Base-by-base conservation (phyloP, 2,329 filamentous ascomycete species). In the Colletotrichum plurivorum region DNA sequence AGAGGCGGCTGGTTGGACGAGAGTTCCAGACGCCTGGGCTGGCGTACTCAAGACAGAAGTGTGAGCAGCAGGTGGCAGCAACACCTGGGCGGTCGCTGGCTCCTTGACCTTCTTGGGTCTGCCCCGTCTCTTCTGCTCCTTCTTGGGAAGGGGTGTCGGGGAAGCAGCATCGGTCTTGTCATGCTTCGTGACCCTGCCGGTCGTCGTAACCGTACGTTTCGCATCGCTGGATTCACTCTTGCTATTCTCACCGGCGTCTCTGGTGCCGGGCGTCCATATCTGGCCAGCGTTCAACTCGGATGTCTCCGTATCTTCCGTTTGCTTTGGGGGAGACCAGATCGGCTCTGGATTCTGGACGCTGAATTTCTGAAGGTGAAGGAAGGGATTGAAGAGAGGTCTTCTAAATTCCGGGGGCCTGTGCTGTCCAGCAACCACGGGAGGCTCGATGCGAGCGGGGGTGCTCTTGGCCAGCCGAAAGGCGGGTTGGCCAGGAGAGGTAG, bases 161-260 rank as follows among this genome's bases (percentile, higher is more conserved):
- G 46, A 57, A 12, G 49, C 57, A 46, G 68, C 57, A 15, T 70
- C 57, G 1, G 41, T 43, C 27, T 70, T 43, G 20, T 53, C 31
- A 10, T 63, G 56, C 13, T 57, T 56, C 16, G 48, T 46, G 20
- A 63, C 52, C 18, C 63, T 70, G 16, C 64, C 67, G 36, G 54
- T 68, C 9, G 52, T 54, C 53, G 54, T 53, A 31, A 41, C 55
- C 5, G 58, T 18, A 36, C 31, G 43, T 20, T 55, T 65, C 16
- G 49, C 27, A 36, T 43, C 51, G 5, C 31, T 20, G 9, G 22
- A 25, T 1, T 13, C 41, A 12, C 16, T 12, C 13, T 51, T 51
- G 13, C 25, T 49, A 16, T 56, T 58, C 49, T 69, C 61, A 16
- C 67, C 43, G 18, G 67, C 56, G 25, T 55, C 51, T 13, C 13